phyloP scores from a whole-genome alignment of 2,329 filamentous ascomycete genomes.

The Raffaelea albimanens region DNA sequence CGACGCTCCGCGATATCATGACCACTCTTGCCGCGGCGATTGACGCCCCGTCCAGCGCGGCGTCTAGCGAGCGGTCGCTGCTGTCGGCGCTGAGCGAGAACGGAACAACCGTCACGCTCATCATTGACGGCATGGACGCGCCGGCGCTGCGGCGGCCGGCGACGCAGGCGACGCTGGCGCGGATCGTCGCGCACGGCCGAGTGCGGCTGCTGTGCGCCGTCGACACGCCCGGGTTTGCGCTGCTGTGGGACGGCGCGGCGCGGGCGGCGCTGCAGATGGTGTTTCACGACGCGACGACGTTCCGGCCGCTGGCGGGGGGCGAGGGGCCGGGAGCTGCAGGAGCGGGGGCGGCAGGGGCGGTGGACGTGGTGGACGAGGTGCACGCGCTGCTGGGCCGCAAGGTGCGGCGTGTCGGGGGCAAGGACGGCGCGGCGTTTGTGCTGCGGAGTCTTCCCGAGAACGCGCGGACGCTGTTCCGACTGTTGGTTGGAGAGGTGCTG shows the following conservation, averaged over 20 bases:
- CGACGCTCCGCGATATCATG: conserved; percentile 60
- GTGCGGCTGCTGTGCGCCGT: conserved; percentile 71
- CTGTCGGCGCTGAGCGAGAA: conserved; percentile 47
- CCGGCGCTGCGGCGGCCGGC: conserved; percentile 60
- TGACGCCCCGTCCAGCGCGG: conserved; percentile 39
- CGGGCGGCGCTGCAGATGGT: conserved; percentile 75
- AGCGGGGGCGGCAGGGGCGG: conserved; percentile 49
- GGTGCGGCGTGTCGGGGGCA: conserved; percentile 70
- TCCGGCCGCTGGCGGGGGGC: conserved; percentile 54
- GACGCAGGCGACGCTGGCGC: conserved; percentile 64
- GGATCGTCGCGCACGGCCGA: conserved; percentile 63
- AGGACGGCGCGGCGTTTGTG: conserved; percentile 87
- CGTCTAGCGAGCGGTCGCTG: conserved; percentile 59
- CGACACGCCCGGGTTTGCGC: conserved; percentile 77
- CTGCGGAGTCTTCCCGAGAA: conserved; percentile 86
- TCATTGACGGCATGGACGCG: conserved; percentile 84
- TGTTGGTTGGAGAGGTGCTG: conserved; percentile 78
- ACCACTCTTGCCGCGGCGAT: conserved; percentile 58
- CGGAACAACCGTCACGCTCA: conserved; percentile 47
- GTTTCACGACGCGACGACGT: conserved; percentile 93
- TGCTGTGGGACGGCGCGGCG: conserved; percentile 85
- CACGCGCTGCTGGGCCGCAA: conserved; percentile 78
- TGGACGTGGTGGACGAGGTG: conserved; percentile 79
- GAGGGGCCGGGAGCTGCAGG: conserved; percentile 53
- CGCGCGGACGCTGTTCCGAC: conserved; percentile 73